Conservation (phyloP, 805 yeast genomes). For the Saccharomycopsis sp. region DNA sequence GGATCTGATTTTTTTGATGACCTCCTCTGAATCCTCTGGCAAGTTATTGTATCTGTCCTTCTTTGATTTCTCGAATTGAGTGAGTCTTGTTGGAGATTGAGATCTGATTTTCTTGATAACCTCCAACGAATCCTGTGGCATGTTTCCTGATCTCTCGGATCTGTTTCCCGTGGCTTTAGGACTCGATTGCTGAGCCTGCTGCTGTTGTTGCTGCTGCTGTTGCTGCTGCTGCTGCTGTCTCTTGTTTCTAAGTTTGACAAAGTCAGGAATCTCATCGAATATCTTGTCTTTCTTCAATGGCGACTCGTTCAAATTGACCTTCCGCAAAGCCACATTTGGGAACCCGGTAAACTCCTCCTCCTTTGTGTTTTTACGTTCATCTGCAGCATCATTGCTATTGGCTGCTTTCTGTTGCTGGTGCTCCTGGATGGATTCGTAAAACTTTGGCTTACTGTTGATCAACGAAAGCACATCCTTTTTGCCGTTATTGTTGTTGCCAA, state of each 20-base stretch:
- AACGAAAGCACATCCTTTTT: conserved; percentile 5
- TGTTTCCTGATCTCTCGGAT: not conserved
- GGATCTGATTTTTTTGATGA: conserved; percentile 19
- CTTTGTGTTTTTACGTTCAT: not conserved
- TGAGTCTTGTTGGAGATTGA: conserved; percentile 14
- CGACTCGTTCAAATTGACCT: not conserved
- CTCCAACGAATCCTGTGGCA: conserved; percentile 19
- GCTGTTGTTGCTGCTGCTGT: too few species aligned
- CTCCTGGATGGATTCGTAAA: conserved; percentile 10
- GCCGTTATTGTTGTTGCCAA: not conserved
- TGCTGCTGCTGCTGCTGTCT: not conserved
- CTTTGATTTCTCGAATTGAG: conserved; percentile 9
- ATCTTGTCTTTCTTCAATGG: conserved; percentile 19
- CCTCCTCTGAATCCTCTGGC: conserved; percentile 18
- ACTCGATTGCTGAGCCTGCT: not conserved
- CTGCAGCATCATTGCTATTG: not conserved
- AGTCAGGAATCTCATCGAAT: conserved; percentile 19
- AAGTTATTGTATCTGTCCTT: not conserved
- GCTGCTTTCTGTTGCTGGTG: not conserved
- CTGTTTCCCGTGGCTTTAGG: not conserved
- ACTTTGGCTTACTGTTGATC: conserved; percentile 18
- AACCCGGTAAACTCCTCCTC: not conserved
- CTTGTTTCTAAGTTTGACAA: conserved; percentile 18
- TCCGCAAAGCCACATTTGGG: not conserved
- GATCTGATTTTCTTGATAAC: conserved; percentile 19